Base-by-base conservation (phyloP, 2,329 filamentous ascomycete genomes). In the Dactylellina drechsleri region DNA sequence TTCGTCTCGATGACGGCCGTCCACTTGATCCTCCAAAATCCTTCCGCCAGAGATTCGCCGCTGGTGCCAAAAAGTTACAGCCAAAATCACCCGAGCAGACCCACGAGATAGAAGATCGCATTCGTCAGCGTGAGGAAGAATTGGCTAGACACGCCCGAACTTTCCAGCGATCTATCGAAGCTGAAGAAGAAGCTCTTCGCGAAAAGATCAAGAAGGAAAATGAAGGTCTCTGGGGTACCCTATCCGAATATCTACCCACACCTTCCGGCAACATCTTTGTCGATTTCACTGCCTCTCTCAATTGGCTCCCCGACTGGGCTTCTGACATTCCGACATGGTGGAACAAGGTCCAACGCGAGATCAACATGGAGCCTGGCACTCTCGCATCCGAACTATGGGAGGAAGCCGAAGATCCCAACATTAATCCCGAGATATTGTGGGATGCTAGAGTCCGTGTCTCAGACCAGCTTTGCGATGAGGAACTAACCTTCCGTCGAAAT, bases 341-440 rank as follows among this genome's bases (percentile, higher is more conserved):
- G 66, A 77, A 67, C 16, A 77, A 78, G 43, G 73, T 79, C 45
- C 78, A 79, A 52, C 77, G 76, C 40, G 78, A 79, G 65, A 54
- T 79, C 40, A 78, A 78, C 49, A 90, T 95, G 88, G 88, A 90
- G 0, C 91, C 92, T 0, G 94, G 93, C 0, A 96, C 93, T 0
- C 84, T 99, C 49, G 92, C 94, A 12, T 91, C 96, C 80, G 92
- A 97, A 78, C 95, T 99, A 71, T 98, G 95, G 95, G 85, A 86
- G 77, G 94, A 98, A 79, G 92, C 95, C 0, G 91, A 93, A 70
- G 92, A 98, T 80, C 88, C 93, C 0, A 85, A 88, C 56, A 85
- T 91, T 76, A 92, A 98, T 78, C 94, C 94, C 0, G 95, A 99
- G 81, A 96, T 98, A 70, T 84, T 88, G 36, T 92, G 90, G 83